Conservation (phyloP, 192 early-diverging fungal species). For the Coemansia sp. region DNA sequence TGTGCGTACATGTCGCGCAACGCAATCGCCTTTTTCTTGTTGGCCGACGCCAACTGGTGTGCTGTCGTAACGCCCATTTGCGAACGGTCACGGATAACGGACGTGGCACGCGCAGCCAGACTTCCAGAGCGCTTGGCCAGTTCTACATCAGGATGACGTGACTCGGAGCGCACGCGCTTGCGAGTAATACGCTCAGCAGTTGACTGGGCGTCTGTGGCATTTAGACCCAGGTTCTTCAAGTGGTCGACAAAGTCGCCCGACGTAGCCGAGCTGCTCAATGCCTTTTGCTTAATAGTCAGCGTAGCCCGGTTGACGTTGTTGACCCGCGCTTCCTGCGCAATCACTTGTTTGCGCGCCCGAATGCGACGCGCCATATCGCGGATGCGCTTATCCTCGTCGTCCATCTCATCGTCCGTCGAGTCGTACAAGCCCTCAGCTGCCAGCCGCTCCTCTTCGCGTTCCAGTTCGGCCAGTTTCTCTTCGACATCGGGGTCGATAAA, state of each 20-base stretch:
- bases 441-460: conserved; percentile 95
- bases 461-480: conserved; percentile 89
- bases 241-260: conserved; percentile 70
- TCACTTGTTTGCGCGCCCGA: conserved; percentile 81
- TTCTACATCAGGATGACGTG: conserved; percentile 61
- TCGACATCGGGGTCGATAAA: conserved; percentile 98
- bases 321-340: conserved; percentile 72
- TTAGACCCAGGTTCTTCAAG: conserved; percentile 72
- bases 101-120: conserved; percentile 61
- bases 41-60: conserved; percentile 55
- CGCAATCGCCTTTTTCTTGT: conserved; percentile 73
- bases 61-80: conserved; percentile 73
- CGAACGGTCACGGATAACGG: conserved; percentile 63
- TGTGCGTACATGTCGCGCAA: conserved; percentile 74
- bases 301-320: conserved; percentile 83
- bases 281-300: conserved; percentile 51
- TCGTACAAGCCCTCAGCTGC: conserved; percentile 94
- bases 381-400: conserved; percentile 81
- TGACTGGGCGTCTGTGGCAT: conserved; percentile 56
- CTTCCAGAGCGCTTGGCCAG: conserved; percentile 62
- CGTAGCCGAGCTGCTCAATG: conserved; percentile 14
- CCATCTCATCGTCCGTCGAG: conserved; percentile 66
- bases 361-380: conserved; percentile 76
- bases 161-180: conserved; percentile 77
- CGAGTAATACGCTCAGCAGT: conserved; percentile 65